phyloP scores from a whole-genome alignment of 768 basidiomycete species.

The Lanmaoa pseudosensibilis region DNA sequence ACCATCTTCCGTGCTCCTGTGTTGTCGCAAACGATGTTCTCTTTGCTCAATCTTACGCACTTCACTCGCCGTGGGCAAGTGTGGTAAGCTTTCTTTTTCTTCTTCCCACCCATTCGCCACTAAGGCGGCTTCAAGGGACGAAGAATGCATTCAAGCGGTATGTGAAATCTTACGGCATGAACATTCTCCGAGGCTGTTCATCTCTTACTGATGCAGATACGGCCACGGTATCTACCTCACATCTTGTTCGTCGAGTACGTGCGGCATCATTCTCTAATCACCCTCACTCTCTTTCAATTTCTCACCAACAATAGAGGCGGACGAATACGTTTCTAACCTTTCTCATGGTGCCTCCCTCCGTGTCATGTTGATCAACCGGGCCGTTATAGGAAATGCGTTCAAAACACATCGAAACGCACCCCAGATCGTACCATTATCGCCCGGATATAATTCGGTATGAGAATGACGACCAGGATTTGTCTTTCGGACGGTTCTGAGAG shows the following conservation, averaged over 20 bases:
- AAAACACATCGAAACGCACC: slow-evolving; percentile 12
- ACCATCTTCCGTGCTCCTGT: slow-evolving; percentile 7
- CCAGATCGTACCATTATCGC: slow-evolving; percentile 7
- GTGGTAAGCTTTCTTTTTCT: background rate
- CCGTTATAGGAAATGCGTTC: slow-evolving; percentile 8
- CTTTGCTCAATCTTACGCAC: slow-evolving; percentile 13
- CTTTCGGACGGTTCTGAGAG: background rate
- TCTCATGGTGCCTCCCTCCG: slow-evolving; percentile 9
- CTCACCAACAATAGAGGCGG: slow-evolving; percentile 12
- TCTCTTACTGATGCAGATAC: background rate
- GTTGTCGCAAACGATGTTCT: slow-evolving; percentile 8
- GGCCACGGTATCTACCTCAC: slow-evolving; percentile 17
- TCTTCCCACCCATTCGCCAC: background rate
- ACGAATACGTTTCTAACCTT: slow-evolving; percentile 18
- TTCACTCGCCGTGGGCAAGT: slow-evolving; percentile 14
- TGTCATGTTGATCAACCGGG: slow-evolving; percentile 13
- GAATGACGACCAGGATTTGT: too few relatives aligned
- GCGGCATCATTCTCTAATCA: background rate
- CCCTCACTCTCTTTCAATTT: background rate
- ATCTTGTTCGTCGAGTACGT: slow-evolving; percentile 17
- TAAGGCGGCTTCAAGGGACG: slow-evolving; percentile 6
- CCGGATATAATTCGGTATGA: slow-evolving; percentile 10
- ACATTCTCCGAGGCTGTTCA: background rate
- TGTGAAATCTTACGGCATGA: background rate
- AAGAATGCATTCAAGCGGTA: slow-evolving; percentile 20